Conservation (phyloP, 2,329 filamentous ascomycete species). For the Aspergillus tanneri region DNA sequence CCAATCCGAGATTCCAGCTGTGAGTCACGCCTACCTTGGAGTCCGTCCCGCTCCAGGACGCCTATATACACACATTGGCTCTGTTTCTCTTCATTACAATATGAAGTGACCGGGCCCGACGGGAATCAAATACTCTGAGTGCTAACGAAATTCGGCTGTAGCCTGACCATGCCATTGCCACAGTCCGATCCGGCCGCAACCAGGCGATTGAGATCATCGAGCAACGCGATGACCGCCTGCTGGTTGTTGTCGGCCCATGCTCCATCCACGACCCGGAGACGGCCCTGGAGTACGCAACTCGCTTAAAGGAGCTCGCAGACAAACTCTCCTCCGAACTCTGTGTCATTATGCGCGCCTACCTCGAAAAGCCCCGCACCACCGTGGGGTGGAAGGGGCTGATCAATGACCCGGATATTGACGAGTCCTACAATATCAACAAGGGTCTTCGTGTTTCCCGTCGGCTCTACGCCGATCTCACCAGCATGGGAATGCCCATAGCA, state of each 20-base stretch:
- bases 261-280: constrained; percentile 91
- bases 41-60: constrained; percentile 20
- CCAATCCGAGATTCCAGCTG: constrained; percentile 74
- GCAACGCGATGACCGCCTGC: constrained; percentile 73
- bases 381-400: constrained; percentile 99
- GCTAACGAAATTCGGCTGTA: constrained; percentile 24
- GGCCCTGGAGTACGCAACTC: constrained; percentile 82
- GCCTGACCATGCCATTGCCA: constrained; percentile 41
- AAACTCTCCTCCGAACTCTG: constrained; percentile 80
- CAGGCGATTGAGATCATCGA: constrained; percentile 73
- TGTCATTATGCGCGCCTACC: constrained; percentile 97
- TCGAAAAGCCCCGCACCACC: constrained; percentile 97
- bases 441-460: constrained; percentile 87
- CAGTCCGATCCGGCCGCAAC: constrained; percentile 46
- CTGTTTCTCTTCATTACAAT: not conserved
- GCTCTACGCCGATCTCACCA: constrained; percentile 88
- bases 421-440: constrained; percentile 99
- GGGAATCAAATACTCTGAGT: too few species aligned
- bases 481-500: constrained; percentile 86
- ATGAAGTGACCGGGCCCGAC: not conserved
- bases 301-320: constrained; percentile 72
- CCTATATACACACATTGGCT: not conserved
- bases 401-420: constrained; percentile 97
- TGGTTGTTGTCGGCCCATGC: constrained; percentile 94
- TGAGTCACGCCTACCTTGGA: constrained; percentile 54